phyloP scores from a whole-genome alignment of 495 filamentous ascomycete species.

The Xylaria curta region DNA sequence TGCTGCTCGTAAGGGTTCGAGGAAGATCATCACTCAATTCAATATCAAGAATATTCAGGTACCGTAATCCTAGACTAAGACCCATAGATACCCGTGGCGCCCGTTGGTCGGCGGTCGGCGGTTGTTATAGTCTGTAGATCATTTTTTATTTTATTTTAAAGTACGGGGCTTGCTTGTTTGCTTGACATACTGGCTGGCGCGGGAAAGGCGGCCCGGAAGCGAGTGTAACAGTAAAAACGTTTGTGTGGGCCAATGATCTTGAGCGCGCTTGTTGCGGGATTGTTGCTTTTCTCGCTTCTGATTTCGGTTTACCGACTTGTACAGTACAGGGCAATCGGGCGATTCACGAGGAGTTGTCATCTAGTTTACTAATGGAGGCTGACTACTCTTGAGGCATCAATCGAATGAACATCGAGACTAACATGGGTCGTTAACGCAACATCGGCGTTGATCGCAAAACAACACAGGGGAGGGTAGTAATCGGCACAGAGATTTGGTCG shows the following conservation, averaged over 20 bases:
- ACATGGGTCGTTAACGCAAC: not conserved
- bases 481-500: slow-evolving; percentile 11
- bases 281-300: slow-evolving; percentile 19
- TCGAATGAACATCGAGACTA: slow-evolving; percentile 3
- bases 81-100: slow-evolving; percentile 23
- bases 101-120: slow-evolving; percentile 10
- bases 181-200: slow-evolving; percentile 1
- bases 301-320: slow-evolving; percentile 1
- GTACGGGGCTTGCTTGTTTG: slow-evolving; percentile 9
- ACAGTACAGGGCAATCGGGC: not conserved
- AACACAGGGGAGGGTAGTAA: slow-evolving; percentile 5
- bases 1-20: not conserved
- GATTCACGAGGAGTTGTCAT: not conserved
- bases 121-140: slow-evolving; percentile 28
- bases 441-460: not conserved
- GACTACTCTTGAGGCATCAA: slow-evolving; percentile 11
- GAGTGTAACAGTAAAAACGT: slow-evolving; percentile 25
- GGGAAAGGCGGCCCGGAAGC: slow-evolving; percentile 26
- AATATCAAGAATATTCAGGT: not conserved
- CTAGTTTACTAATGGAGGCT: not conserved
- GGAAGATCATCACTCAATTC: slow-evolving; percentile 14
- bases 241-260: slow-evolving; percentile 21
- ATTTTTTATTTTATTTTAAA: not conserved
- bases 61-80: slow-evolving; percentile 16
- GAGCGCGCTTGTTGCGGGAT: slow-evolving; percentile 29